Conservation (phyloP, 176 grass and related monocot species). For the Musa schizocarpa region DNA sequence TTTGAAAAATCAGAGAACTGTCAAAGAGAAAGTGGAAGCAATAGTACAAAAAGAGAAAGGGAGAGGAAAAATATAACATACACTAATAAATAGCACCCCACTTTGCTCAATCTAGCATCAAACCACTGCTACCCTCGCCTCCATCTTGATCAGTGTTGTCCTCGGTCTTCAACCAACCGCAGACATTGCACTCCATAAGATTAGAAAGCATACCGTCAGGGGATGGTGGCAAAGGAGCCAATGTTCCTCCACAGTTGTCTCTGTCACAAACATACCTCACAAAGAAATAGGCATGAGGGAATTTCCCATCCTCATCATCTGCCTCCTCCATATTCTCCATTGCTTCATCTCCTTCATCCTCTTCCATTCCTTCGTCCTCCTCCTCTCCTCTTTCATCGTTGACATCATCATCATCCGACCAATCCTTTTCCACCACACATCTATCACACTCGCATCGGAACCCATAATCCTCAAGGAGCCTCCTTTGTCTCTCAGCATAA, state of each 20-base stretch:
- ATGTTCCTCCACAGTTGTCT: slow-evolving; percentile 57
- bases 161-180: slow-evolving; percentile 41
- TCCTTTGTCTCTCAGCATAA: slow-evolving; percentile 43
- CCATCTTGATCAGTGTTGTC: slow-evolving; percentile 22
- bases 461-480: slow-evolving; percentile 60
- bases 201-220: slow-evolving; percentile 31
- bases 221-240: slow-evolving; percentile 57
- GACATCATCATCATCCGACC: slow-evolving; percentile 50
- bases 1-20: background rate
- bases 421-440: slow-evolving; percentile 58
- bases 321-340: slow-evolving; percentile 5
- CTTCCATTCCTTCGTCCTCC: slow-evolving; percentile 47
- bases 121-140: background rate
- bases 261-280: slow-evolving; percentile 58
- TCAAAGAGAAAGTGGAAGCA: background rate
- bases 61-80: too few relatives aligned
- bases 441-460: slow-evolving; percentile 76
- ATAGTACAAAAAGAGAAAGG: too few relatives aligned
- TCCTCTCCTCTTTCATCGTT: slow-evolving; percentile 19
- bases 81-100: background rate
- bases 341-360: slow-evolving; percentile 29
- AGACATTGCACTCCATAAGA: slow-evolving; percentile 74
- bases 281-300: slow-evolving; percentile 60
- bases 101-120: slow-evolving; percentile 4
- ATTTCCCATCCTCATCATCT: slow-evolving; percentile 22